Evolutionary conservation across 139 green algal genomes (phyloP).

Genomic region (Zygnema cylindricum): DNA sequence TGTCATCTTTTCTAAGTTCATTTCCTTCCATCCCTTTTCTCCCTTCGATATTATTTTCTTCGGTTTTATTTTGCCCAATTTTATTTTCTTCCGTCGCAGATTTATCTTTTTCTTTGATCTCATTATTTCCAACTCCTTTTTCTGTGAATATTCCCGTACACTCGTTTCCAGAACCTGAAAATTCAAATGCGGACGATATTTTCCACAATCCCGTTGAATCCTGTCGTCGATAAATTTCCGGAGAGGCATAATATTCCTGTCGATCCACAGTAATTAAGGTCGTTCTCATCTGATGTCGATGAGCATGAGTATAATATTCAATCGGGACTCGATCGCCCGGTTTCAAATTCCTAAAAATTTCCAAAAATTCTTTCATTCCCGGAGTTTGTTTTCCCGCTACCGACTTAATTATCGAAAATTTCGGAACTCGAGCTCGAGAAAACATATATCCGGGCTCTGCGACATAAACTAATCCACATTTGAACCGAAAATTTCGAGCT

Average conservation of each 20-base stretch:
- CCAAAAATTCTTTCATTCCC: slow-evolving; percentile 68
- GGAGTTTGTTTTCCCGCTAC: slow-evolving; percentile 74
- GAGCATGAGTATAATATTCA: slow-evolving; percentile 75
- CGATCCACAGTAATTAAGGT: slow-evolving; percentile 47
- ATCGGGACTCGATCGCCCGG: slow-evolving; percentile 76
- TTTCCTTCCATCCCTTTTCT: too few relatives aligned
- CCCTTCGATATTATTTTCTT: too few relatives aligned
- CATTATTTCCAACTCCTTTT: neutral
- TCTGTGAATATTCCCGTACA: too few relatives aligned
- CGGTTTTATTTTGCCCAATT: too few relatives aligned
- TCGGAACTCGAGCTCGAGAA: slow-evolving; percentile 73
- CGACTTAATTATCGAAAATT: slow-evolving; percentile 80
- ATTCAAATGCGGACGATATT: neutral
- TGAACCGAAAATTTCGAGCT: slow-evolving; percentile 74
- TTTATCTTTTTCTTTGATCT: too few relatives aligned
- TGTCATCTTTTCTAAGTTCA: too few relatives aligned
- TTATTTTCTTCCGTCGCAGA: too few relatives aligned
- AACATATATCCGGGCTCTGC: slow-evolving; percentile 76
- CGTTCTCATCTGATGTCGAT: slow-evolving; percentile 63
- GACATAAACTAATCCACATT: slow-evolving; percentile 78
- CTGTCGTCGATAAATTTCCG: slow-evolving; percentile 76
- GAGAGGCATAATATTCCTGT: slow-evolving; percentile 79
- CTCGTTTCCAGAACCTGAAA: too few relatives aligned
- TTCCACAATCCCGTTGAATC: slow-evolving; percentile 69
- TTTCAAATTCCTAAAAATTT: slow-evolving; percentile 57